phyloP scores from a whole-genome alignment of 495 filamentous ascomycete genomes.

The Penicillium argentinense region DNA sequence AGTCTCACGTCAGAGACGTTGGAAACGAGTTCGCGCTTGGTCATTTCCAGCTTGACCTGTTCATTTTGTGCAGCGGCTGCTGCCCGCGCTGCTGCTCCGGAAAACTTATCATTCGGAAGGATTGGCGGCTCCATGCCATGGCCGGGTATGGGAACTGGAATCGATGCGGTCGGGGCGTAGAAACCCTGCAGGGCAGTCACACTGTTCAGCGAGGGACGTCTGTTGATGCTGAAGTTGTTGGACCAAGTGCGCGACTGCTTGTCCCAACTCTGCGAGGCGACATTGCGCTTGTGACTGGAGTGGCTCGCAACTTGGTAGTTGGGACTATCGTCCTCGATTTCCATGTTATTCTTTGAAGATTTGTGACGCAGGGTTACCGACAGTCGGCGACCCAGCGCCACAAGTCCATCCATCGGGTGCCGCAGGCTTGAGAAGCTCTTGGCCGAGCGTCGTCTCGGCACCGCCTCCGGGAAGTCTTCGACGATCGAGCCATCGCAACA shows the following conservation, averaged over 20 bases:
- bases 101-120: conserved; percentile 42
- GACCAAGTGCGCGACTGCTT: conserved; percentile 22
- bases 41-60: conserved; percentile 33
- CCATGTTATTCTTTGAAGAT: conserved; percentile 36
- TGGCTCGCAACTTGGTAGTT: conserved; percentile 12
- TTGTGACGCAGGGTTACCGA: conserved; percentile 46
- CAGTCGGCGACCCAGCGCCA: conserved; percentile 44
- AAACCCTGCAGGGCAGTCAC: conserved; percentile 41
- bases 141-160: conserved; percentile 38
- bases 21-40: conserved; percentile 36
- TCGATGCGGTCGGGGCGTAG: conserved; percentile 33
- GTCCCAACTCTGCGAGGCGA: conserved; percentile 24
- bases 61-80: conserved; percentile 68
- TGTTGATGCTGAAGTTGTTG: conserved; percentile 34
- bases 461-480: conserved; percentile 39
- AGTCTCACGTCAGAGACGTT: conserved; percentile 33
- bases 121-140: conserved; percentile 41
- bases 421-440: conserved; percentile 50
- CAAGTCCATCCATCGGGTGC: conserved; percentile 46
- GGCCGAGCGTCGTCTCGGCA: conserved; percentile 37
- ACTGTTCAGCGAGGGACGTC: conserved; percentile 40
- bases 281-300: conserved; percentile 18
- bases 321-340: conserved; percentile 15
- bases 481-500: conserved; percentile 29
- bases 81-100: conserved; percentile 70